Conservation (phyloP, 331 rosid genomes). For the Malus hybrid region DNA sequence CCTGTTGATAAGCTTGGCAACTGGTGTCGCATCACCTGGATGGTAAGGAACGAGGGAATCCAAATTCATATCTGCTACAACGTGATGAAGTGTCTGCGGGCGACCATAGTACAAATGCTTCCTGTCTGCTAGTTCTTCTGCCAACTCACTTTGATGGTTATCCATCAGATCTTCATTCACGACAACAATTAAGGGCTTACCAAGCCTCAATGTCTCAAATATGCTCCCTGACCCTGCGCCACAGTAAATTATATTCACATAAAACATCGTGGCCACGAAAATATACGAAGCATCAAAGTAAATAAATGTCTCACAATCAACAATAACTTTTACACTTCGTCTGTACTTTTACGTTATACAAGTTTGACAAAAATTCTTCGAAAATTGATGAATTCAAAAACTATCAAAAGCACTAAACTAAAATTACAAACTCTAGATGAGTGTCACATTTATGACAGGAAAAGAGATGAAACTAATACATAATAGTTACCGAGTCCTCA, state of each 20-base stretch:
- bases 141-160: conserved; percentile 88
- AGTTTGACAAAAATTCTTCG: neutral
- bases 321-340: neutral
- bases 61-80: conserved; percentile 48
- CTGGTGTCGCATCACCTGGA: conserved; percentile 75
- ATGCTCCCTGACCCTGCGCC: conserved; percentile 55
- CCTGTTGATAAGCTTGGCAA: conserved; percentile 54
- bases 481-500: neutral
- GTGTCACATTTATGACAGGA: neutral
- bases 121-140: conserved; percentile 83
- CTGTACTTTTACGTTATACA: neutral
- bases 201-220: conserved; percentile 63
- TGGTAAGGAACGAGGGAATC: conserved; percentile 51
- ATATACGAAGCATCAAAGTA: neutral
- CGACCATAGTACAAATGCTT: conserved; percentile 60
- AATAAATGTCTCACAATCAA: neutral
- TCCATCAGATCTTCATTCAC: conserved; percentile 94
- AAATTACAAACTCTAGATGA: neutral
- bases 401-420: neutral
- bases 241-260: neutral
- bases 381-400: neutral
- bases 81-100: conserved; percentile 56
- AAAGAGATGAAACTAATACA: neutral
- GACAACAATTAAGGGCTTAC: conserved; percentile 68
- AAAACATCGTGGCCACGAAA: neutral